phyloP scores from a whole-genome alignment of 1,139 yeast species.

The Suhomyces taliae region DNA sequence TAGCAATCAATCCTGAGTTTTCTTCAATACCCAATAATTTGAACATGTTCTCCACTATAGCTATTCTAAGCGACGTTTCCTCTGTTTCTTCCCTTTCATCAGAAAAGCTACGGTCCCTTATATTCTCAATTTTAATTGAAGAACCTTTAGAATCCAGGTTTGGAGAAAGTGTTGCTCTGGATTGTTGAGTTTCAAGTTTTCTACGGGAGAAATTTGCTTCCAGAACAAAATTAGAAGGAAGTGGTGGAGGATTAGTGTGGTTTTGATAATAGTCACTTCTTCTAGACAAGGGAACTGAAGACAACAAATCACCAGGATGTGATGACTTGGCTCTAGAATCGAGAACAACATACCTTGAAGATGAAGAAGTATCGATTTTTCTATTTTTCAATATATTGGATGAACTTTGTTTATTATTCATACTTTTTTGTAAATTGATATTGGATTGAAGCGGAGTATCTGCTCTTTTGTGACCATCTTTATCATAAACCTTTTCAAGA shows the following conservation, averaged over 20 bases:
- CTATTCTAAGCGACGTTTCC: slow-evolving; percentile 65
- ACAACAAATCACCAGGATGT: slow-evolving; percentile 79
- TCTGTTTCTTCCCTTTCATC: slow-evolving; percentile 72
- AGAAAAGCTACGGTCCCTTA: slow-evolving; percentile 46
- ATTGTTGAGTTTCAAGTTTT: background rate
- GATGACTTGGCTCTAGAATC: slow-evolving; percentile 61
- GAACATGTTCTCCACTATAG: slow-evolving; percentile 76
- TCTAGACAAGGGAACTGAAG: slow-evolving; percentile 77
- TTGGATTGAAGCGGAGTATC: slow-evolving; percentile 3
- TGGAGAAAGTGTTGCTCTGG: background rate
- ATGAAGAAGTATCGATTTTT: slow-evolving; percentile 21
- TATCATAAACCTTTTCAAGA: slow-evolving; percentile 38
- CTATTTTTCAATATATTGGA: background rate
- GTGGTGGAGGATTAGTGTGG: slow-evolving; percentile 13
- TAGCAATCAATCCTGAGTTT: slow-evolving; percentile 12
- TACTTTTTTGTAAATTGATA: slow-evolving; percentile 1
- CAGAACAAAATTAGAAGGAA: slow-evolving; percentile 7
- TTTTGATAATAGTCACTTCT: slow-evolving; percentile 30
- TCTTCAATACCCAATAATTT: slow-evolving; percentile 67
- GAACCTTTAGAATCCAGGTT: slow-evolving; percentile 1
- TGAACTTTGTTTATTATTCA: background rate
- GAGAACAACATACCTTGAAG: slow-evolving; percentile 61
- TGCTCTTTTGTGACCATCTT: slow-evolving; percentile 1
- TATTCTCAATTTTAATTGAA: slow-evolving; percentile 18
- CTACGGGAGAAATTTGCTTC: slow-evolving; percentile 6